Evolutionary conservation across 306 rosid genomes (phyloP), one percentile per base, ranked within the genome.

Genomic region (Cicer bijugum): DNA sequence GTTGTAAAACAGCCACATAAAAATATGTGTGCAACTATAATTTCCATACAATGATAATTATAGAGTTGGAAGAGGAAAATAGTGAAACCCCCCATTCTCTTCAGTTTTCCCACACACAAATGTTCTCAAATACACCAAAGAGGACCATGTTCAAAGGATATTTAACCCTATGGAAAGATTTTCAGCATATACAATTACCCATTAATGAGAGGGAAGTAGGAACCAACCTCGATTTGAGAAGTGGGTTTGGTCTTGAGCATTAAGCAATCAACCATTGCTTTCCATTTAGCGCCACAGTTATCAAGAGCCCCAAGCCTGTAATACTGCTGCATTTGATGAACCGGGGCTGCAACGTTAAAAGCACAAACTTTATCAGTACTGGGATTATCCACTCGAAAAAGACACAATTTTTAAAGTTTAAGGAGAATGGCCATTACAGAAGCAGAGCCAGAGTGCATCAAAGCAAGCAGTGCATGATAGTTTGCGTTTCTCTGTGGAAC

Each of bases 291-390:
- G 6, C 75, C 50, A 79, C 98, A 93, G 81, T 85, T 88, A 75
- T 93, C 97, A 59, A 93, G 86, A 65, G 46, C 35, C 15, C 98
- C 97, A 60, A 89, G 60, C 85, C 98, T 85, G 70, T 91, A 93
- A 81, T 91, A 91, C 69, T 91, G 97, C 85, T 91, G 89, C 96
- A 93, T 71, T 82, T 93, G 97, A 86, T 93, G 88, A 72, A 93
- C 94, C 5, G 97, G 97, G 53, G 96, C 98, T 90, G 90, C 78
- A 82, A 39, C n/a, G 52, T 45, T 14, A 64, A 79, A 65, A 37
- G 9, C n/a, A 17, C 58, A 51, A 67, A 76, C 42, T 46, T 69
- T 15, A 67, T 58, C 8, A 35, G 51, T 50, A 11, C 2, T 47
- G 33, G 50, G 17, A 76, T 17, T 72, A 78, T 28, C 71, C 63